phyloP scores from a whole-genome alignment of 139 green algal genomes.

The Ettlia oleoabundans region DNA sequence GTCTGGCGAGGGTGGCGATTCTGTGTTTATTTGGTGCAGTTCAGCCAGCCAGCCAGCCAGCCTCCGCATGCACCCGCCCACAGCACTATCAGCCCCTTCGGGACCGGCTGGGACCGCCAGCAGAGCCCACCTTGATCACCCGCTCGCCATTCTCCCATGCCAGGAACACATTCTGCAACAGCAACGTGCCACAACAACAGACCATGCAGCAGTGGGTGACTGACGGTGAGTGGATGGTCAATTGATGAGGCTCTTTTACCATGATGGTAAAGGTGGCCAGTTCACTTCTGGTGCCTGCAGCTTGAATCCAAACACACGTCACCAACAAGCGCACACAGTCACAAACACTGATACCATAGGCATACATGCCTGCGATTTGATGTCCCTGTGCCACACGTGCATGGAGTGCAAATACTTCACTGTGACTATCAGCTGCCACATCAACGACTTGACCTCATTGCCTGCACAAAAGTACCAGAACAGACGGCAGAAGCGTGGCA shows the following conservation, averaged over 20 bases:
- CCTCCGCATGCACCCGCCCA: too few species aligned
- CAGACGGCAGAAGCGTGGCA: neutral
- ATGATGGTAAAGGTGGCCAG: too few species aligned
- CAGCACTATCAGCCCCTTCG: too few species aligned
- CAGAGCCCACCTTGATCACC: conserved; percentile 68
- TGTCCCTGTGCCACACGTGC: conserved; percentile 87
- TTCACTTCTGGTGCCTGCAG: too few species aligned
- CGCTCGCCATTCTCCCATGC: conserved; percentile 53
- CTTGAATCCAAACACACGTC: too few species aligned
- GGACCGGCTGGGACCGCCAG: too few species aligned
- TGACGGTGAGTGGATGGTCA: neutral
- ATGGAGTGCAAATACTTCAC: conserved; percentile 82
- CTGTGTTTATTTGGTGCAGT: too few species aligned
- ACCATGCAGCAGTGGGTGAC: neutral
- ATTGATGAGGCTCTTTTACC: neutral
- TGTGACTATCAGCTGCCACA: conserved; percentile 75
- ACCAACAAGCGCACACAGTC: too few species aligned
- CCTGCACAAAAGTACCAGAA: conserved; percentile 32
- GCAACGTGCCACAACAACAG: neutral
- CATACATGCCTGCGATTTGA: conserved; percentile 81
- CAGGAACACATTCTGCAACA: conserved; percentile 80
- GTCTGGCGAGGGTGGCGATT: too few species aligned
- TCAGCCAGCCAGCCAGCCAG: too few species aligned
- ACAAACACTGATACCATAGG: too few species aligned
- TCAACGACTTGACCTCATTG: conserved; percentile 73